Evolutionary conservation across 345 rosid genomes (phyloP).

Genomic region (Angophora floribunda): DNA sequence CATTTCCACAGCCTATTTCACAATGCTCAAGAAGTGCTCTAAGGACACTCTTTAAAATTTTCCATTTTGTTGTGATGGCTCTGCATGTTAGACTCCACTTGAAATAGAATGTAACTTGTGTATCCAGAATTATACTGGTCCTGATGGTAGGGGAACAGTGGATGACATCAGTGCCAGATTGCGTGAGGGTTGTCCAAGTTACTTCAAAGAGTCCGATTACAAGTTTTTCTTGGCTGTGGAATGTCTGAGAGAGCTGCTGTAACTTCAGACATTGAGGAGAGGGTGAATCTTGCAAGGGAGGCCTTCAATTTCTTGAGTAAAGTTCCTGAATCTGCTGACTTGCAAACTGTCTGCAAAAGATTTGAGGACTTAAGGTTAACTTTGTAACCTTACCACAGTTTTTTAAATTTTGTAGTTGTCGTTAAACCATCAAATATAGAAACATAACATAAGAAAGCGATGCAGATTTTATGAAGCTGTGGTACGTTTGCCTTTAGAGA

Average conservation of each 20-base stretch:
- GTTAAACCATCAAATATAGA: not conserved
- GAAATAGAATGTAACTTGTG: not conserved
- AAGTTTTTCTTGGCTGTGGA: constrained; percentile 98
- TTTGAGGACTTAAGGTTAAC: constrained; percentile 91
- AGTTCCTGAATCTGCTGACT: constrained; percentile 93
- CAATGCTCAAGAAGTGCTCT: not conserved
- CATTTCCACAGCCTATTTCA: not conserved
- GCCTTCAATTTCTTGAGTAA: constrained; percentile 78
- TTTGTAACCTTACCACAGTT: not conserved
- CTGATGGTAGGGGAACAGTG: constrained; percentile 97
- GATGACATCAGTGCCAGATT: constrained; percentile 83
- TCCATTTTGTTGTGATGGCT: not conserved
- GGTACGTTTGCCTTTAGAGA: constrained; percentile 85
- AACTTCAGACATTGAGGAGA: constrained; percentile 55
- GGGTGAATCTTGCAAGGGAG: constrained; percentile 81
- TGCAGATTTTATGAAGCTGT: constrained; percentile 99
- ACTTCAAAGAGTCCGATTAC: constrained; percentile 92
- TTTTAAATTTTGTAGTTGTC: not conserved
- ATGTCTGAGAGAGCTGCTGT: constrained; percentile 85
- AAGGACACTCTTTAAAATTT: not conserved
- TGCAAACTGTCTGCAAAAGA: constrained; percentile 88
- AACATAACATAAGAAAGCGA: constrained; percentile 1
- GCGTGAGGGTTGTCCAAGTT: constrained; percentile 92
- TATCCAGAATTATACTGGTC: constrained; percentile 87
- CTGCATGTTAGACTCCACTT: not conserved